Percentiles rank a stretch among this genome's conserved stretches.
phyloP scores from a whole-genome alignment of 768 basidiomycete species.

The Xerocomus spinulosus region DNA sequence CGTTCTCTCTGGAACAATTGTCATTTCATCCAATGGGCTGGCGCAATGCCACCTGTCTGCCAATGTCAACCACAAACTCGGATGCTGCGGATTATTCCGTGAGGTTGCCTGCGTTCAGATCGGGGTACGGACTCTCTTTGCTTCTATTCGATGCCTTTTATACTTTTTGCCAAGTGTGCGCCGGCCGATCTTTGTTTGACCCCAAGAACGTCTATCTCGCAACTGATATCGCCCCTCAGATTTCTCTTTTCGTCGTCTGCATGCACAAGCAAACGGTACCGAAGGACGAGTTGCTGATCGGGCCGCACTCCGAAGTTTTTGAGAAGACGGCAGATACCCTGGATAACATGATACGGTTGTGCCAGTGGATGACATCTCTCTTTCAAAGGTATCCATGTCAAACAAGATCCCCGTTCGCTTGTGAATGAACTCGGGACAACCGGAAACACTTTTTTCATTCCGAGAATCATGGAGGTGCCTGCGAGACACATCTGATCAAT shows the following conservation, averaged over 20 bases:
- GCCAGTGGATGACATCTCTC: background rate
- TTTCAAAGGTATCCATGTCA: background rate
- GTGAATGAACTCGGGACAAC: background rate
- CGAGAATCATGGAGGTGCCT: background rate
- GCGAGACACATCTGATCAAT: background rate
- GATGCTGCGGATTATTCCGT: background rate
- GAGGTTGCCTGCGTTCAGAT: background rate
- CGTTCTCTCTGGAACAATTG: background rate
- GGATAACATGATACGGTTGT: background rate
- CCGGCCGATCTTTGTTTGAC: too few species aligned
- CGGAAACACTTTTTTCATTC: background rate
- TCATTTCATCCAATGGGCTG: background rate
- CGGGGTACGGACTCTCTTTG: too few species aligned
- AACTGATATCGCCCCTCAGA: too few species aligned
- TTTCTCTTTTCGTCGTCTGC: too few species aligned
- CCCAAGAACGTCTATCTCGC: too few species aligned
- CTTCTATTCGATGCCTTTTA: background rate
- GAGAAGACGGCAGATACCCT: background rate
- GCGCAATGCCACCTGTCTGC: background rate
- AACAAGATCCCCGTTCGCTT: background rate
- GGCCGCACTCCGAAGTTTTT: too few species aligned
- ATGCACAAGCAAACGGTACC: too few species aligned
- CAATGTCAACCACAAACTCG: background rate
- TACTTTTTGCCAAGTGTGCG: too few species aligned
- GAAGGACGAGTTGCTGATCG: too few species aligned